These are phyloP conservation scores for Harringtonia aguacate DNA, from an alignment of 2,329 filamentous ascomycete species.

Conservation along the genomic window DNA sequence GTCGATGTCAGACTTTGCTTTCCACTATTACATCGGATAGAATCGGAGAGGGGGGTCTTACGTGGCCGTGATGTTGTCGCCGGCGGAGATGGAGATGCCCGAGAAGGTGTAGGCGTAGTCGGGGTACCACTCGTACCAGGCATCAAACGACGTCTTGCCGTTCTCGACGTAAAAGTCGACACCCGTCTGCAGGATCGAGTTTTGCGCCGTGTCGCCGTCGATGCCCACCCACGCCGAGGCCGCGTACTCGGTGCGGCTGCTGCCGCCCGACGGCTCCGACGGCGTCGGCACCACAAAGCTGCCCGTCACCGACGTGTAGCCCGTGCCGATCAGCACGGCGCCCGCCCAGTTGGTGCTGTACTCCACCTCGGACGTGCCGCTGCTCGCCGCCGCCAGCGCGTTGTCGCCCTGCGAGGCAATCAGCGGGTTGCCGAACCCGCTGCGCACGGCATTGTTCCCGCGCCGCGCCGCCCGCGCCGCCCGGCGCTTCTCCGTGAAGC, in stretches of 20 bases:
- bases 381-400: no score
- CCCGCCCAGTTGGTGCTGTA: slow-evolving; percentile 32
- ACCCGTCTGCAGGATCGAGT: slow-evolving; percentile 17
- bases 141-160: slow-evolving; percentile 3
- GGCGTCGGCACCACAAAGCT: slow-evolving; percentile 14
- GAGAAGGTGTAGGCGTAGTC: slow-evolving; percentile 15
- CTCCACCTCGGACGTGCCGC: slow-evolving; percentile 3
- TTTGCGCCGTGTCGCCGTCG: slow-evolving; percentile 17
- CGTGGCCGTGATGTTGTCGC: slow-evolving; percentile 18
- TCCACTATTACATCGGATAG: no score
- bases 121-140: slow-evolving; percentile 21
- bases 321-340: slow-evolving; percentile 5
- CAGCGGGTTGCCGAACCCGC: no score
- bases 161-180: slow-evolving; percentile 12
- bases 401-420: no score
- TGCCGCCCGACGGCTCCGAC: slow-evolving; percentile 10
- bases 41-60: no score
- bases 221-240: slow-evolving; percentile 20
- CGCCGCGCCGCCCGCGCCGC: no score
- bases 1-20: not conserved
- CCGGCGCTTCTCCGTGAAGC: no score
- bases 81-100: slow-evolving; percentile 15
- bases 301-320: slow-evolving; percentile 6
- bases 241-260: slow-evolving; percentile 13
- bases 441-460: no score